These are phyloP conservation scores for Whalleya microplaca DNA, from an alignment of 2,329 filamentous ascomycete genomes.

Conservation along the genomic window DNA sequence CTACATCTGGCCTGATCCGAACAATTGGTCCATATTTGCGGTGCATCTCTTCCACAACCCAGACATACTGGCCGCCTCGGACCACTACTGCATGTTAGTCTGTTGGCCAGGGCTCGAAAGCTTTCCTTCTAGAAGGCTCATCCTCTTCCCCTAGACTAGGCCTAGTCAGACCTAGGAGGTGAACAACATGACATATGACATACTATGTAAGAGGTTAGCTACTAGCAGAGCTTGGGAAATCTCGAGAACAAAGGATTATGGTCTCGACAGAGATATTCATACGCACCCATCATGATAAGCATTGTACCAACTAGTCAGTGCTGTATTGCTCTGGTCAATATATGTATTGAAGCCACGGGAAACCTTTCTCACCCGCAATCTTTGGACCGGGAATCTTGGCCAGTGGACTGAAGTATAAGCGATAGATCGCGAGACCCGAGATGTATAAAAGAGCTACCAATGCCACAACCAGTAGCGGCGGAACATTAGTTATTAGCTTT, in stretches of 20 bases:
- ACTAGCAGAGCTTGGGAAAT: too few species aligned
- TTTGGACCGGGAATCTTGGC: slow-evolving; percentile 32
- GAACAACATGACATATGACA: too few species aligned
- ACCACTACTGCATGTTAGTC: too few species aligned
- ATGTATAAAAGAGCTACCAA: slow-evolving; percentile 6
- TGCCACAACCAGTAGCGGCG: slow-evolving; percentile 4
- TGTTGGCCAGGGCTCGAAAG: too few species aligned
- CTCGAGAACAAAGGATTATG: too few species aligned
- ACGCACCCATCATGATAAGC: slow-evolving; percentile 33
- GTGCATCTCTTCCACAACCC: slow-evolving; percentile 32
- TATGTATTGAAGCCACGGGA: too few species aligned
- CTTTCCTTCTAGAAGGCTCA: too few species aligned
- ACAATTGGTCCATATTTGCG: slow-evolving; percentile 34
- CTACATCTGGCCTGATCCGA: slow-evolving; percentile 31
- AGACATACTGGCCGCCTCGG: slow-evolving; percentile 30
- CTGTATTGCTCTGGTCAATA: slow-evolving; percentile 7
- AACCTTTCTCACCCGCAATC: slow-evolving; percentile 26
- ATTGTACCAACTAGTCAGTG: slow-evolving; percentile 27
- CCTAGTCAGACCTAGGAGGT: too few species aligned
- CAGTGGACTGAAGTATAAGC: slow-evolving; percentile 32
- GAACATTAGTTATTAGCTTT: slow-evolving; percentile 4
- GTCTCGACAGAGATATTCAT: too few species aligned
- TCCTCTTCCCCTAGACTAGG: too few species aligned
- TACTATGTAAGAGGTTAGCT: too few species aligned
- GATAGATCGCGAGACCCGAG: slow-evolving; percentile 21